A percentile compares a stretch with the other conserved stretches of the same genome.
Conservation (phyloP, 164 flowering plant species). For the Santalum album region DNA sequence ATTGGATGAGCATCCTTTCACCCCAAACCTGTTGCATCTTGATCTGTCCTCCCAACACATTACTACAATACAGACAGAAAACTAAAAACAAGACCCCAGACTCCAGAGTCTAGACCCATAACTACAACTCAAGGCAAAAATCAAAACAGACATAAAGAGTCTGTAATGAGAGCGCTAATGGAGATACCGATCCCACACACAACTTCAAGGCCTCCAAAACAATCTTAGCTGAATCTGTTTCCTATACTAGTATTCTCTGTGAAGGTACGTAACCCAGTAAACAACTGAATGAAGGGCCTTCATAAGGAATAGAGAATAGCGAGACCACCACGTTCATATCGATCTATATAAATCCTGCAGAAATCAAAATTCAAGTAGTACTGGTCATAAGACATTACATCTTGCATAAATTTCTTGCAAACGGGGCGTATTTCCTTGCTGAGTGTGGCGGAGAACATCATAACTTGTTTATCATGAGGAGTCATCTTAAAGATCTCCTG, state of each 20-base stretch:
- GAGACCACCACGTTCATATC: constrained; percentile 10
- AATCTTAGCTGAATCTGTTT: not conserved
- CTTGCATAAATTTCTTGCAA: constrained; percentile 99
- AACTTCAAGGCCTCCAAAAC: not conserved
- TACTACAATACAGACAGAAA: not conserved
- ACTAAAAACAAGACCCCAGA: too few relatives aligned
- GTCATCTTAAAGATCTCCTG: constrained; percentile 98
- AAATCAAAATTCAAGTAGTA: constrained; percentile 36
- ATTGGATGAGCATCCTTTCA: constrained; percentile 33
- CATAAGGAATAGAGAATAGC: constrained; percentile 1
- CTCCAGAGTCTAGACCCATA: not conserved
- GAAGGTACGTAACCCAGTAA: constrained; percentile 23
- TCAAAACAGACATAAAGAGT: not conserved
- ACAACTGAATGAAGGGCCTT: not conserved
- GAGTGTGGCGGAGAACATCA: constrained; percentile 99
- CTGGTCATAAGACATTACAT: constrained; percentile 87
- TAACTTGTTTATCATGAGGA: constrained; percentile 97
- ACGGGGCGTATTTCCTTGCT: constrained; percentile 99
- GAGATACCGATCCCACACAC: not conserved
- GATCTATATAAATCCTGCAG: constrained; percentile 15
- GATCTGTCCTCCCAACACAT: constrained; percentile 12
- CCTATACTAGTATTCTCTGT: not conserved
- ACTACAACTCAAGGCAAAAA: not conserved
- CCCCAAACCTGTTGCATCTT: constrained; percentile 27
- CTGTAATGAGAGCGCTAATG: not conserved